Evolutionary conservation across 305 asterid species (phyloP).

Genomic region (Plantago coronopus): DNA sequence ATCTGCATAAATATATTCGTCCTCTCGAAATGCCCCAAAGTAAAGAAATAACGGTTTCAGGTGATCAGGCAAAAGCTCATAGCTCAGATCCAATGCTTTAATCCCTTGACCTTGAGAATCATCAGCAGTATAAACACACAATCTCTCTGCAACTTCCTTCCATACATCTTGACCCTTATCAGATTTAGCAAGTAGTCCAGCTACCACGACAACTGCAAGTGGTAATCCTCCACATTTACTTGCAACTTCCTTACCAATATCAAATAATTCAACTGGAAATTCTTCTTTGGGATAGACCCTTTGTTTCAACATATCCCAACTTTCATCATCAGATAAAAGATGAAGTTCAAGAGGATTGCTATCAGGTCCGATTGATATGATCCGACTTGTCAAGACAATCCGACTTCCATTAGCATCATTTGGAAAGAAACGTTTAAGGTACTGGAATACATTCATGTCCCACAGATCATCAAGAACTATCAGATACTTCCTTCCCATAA

Average conservation of each 20-base stretch:
- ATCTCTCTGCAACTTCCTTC: neutral
- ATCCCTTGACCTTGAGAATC: neutral
- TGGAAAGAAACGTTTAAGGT: constrained; percentile 4
- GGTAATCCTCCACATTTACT: constrained; percentile 10
- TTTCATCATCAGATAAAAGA: constrained; percentile 6
- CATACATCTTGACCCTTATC: neutral
- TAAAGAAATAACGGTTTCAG: constrained; percentile 10
- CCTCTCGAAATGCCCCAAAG: constrained; percentile 6
- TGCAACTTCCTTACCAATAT: neutral
- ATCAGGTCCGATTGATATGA: constrained; percentile 1
- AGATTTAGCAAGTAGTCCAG: neutral
- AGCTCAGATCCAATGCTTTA: constrained; percentile 7
- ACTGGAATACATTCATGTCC: neutral
- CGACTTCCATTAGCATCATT: neutral
- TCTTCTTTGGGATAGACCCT: neutral
- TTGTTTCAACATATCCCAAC: constrained; percentile 2
- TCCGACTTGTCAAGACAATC: constrained; percentile 8
- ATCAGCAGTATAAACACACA: neutral
- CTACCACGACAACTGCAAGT: constrained; percentile 1
- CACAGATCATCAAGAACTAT: constrained; percentile 7
- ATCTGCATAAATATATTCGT: neutral
- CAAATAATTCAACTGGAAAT: neutral
- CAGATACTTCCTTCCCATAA: neutral
- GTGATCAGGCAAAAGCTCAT: neutral
- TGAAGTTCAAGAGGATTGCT: neutral